Evolutionary conservation across 352 stramenopile species (phyloP).

Genomic region (Aphanomyces invadans): DNA sequence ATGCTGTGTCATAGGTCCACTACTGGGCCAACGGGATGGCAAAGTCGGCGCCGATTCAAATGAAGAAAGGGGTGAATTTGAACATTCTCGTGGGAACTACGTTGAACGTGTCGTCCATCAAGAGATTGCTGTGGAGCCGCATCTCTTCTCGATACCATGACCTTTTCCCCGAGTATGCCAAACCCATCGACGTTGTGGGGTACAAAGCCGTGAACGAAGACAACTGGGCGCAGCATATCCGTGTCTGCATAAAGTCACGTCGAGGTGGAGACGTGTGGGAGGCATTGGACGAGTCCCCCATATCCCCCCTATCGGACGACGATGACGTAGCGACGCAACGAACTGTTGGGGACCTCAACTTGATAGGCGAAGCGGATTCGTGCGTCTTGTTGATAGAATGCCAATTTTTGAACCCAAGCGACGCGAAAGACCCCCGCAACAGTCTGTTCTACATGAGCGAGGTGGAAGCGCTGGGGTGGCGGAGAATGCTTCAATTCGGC

Average conservation of each 20-base stretch:
- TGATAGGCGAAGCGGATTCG: slow-evolving; percentile 49
- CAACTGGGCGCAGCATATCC: neutral
- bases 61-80: neutral
- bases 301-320: neutral
- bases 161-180: slow-evolving; percentile 12
- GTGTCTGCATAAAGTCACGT: slow-evolving; percentile 4
- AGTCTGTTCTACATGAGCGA: slow-evolving; percentile 50
- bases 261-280: neutral
- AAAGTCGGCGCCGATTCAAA: slow-evolving; percentile 13
- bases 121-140: slow-evolving; percentile 9
- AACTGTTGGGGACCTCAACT: slow-evolving; percentile 40
- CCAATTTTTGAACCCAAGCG: slow-evolving; percentile 27
- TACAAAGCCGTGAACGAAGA: slow-evolving; percentile 6
- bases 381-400: slow-evolving; percentile 59
- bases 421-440: slow-evolving; percentile 39
- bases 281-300: slow-evolving; percentile 4
- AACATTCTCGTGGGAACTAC: slow-evolving; percentile 6
- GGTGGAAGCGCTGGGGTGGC: slow-evolving; percentile 50
- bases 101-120: slow-evolving; percentile 14
- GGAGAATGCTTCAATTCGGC: slow-evolving; percentile 40
- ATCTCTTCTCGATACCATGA: neutral
- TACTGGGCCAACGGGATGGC: slow-evolving; percentile 37
- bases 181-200: neutral
- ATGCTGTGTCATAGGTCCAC: slow-evolving; percentile 29
- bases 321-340: neutral